Evolutionary conservation across 352 stramenopile species (phyloP).

Genomic region (Globisporangium abappressorium): DNA sequence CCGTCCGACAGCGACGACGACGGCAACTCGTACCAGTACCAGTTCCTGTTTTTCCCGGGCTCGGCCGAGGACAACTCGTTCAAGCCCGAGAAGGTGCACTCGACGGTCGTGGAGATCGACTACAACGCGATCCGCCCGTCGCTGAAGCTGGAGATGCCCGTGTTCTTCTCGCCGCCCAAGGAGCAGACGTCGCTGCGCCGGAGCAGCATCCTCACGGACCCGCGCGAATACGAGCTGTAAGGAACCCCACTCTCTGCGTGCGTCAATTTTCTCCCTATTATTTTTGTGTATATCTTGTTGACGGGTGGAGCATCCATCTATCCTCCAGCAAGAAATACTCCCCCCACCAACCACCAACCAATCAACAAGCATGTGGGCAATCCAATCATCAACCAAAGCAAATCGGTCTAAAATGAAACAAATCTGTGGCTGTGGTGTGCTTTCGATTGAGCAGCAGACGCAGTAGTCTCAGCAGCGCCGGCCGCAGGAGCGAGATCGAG

Average conservation of each 20-base stretch:
- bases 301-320: neutral
- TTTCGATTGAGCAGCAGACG: constrained; percentile 12
- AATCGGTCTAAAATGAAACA: neutral
- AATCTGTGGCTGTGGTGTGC: constrained; percentile 1
- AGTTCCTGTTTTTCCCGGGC: constrained; percentile 65
- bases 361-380: constrained; percentile 1
- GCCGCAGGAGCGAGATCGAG: neutral
- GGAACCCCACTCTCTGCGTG: neutral
- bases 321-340: neutral
- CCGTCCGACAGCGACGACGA: constrained; percentile 30
- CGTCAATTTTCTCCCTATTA: neutral
- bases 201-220: constrained; percentile 44
- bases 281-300: neutral
- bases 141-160: constrained; percentile 54
- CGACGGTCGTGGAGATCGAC: constrained; percentile 36
- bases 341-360: neutral
- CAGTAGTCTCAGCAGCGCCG: neutral
- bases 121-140: constrained; percentile 52
- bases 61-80: constrained; percentile 51
- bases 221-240: constrained; percentile 61
- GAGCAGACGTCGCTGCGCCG: constrained; percentile 34
- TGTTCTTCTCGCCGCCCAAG: constrained; percentile 60
- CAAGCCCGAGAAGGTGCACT: constrained; percentile 38
- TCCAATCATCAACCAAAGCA: neutral
- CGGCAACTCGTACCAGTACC: constrained; percentile 20